These are phyloP conservation scores for Botrytis deweyae DNA, from an alignment of 2,329 filamentous ascomycete genomes.

Conservation along the genomic window DNA sequence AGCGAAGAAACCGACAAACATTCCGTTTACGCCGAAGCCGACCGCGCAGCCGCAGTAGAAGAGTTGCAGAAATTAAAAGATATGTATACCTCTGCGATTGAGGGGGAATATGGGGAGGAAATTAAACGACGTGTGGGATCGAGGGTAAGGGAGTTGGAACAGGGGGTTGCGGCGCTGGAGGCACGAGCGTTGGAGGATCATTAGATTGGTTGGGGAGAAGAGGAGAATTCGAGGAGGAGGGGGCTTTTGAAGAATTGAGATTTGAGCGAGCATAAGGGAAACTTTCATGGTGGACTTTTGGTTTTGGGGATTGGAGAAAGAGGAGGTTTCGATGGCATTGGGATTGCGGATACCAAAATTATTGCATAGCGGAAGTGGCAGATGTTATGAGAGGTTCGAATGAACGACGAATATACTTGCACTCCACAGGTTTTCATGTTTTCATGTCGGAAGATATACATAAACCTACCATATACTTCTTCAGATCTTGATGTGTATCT, in stretches of 20 bases:
- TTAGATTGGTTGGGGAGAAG: neutral
- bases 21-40: slow-evolving; percentile 47
- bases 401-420: neutral
- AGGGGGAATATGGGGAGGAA: slow-evolving; percentile 43
- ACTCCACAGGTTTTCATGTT: neutral
- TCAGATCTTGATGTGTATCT: neutral
- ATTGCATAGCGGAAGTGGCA: neutral
- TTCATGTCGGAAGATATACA: neutral
- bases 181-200: slow-evolving; percentile 41
- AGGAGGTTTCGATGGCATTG: neutral
- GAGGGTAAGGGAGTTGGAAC: slow-evolving; percentile 47
- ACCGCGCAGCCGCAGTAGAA: slow-evolving; percentile 47
- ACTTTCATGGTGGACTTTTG: neutral
- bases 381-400: neutral
- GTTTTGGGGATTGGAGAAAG: neutral
- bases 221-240: neutral
- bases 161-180: slow-evolving; percentile 46
- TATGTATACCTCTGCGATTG: slow-evolving; percentile 38
- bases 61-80: slow-evolving; percentile 43
- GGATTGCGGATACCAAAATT: neutral
- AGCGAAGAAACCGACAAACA: slow-evolving; percentile 46
- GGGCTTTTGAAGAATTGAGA: neutral
- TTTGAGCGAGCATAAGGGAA: neutral
- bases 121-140: slow-evolving; percentile 46
- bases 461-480: neutral